A percentile compares a stretch with the other conserved stretches of the same genome.
Evolutionary conservation across 164 flowering plant species (phyloP).

Genomic region (Vitis rupestris): DNA sequence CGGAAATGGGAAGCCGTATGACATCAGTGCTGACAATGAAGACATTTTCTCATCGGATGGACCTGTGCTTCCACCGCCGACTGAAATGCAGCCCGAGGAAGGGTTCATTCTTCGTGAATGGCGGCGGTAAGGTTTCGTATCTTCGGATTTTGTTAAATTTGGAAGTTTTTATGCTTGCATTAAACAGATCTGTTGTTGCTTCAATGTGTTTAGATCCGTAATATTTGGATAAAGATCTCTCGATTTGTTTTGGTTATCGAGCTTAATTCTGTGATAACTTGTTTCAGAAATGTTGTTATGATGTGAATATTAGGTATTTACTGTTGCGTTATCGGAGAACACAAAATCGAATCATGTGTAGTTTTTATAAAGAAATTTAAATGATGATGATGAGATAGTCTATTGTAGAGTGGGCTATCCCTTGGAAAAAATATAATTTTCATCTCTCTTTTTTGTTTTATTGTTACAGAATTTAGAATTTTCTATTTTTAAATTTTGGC

Average conservation of each 20-base stretch:
- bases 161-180: not conserved
- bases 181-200: not conserved
- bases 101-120: conserved; percentile 86
- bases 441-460: no score
- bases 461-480: no score
- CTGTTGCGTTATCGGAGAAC: not conserved
- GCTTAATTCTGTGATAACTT: not conserved
- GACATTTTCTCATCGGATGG: conserved; percentile 70
- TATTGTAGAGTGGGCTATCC: not conserved
- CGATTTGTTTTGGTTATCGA: not conserved
- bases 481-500: no score
- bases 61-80: conserved; percentile 84
- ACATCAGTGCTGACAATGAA: conserved; percentile 33
- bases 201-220: conserved; percentile 11
- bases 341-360: not conserved
- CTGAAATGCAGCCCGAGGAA: conserved; percentile 76
- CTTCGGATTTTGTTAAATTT: not conserved
- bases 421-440: no score
- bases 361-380: not conserved
- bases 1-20: conserved; percentile 56
- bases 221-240: not conserved
- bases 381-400: not conserved
- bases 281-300: not conserved
- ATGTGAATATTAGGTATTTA: not conserved
- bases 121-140: conserved; percentile 63